Evolutionary conservation across 1,284 basidiomycete species (phyloP), one percentile per base, ranked within the genome.

Genomic region (Austroboletus olivaceoglutinosus): DNA sequence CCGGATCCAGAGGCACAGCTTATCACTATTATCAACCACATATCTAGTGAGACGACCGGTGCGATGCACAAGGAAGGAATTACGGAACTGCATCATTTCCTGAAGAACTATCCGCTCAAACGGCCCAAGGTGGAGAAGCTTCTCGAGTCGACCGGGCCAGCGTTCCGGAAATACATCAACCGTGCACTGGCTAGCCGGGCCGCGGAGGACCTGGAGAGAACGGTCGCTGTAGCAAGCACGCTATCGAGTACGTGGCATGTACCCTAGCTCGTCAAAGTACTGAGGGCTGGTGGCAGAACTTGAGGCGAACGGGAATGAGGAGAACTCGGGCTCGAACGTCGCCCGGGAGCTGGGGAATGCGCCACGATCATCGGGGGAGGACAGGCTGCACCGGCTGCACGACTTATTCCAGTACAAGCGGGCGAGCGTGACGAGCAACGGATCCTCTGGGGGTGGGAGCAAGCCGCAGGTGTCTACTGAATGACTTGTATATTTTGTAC

Each of bases 31-130:
- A 93, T 96, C 63, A 87, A 89, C 48, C 86, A 92, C 62, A 95
- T 96, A 54, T 93, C 89, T 27, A 93, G 88, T 68, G 90, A 89
- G 71, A 89, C 87, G 30, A 93, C 83, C 9, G 89, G 87, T 18
- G 88, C 85, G 8, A 74, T 89, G 71, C 85, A 91, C 69, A 87
- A 89, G 67, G 86, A 94, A 71, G 93, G 93, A 5, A 95, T 99
- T 52, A 94, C 92, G n/a, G 93, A 95, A 59, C 74, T 99, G 37
- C 93, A 98, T 66, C 87, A 94, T 41, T 98, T 95, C 75, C 74
- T 97, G 61, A 96, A 96, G 70, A 85, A 85, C 27, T 85, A 98
- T 64, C 96, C 95, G 0, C 88, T 93, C 58, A 94, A 95, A 67
- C 83, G 86, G 62, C 75, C 81, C 5, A 86, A 88, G 51, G 91